phyloP scores from a whole-genome alignment of 1,284 basidiomycete genomes.

The Serendipita sp. region DNA sequence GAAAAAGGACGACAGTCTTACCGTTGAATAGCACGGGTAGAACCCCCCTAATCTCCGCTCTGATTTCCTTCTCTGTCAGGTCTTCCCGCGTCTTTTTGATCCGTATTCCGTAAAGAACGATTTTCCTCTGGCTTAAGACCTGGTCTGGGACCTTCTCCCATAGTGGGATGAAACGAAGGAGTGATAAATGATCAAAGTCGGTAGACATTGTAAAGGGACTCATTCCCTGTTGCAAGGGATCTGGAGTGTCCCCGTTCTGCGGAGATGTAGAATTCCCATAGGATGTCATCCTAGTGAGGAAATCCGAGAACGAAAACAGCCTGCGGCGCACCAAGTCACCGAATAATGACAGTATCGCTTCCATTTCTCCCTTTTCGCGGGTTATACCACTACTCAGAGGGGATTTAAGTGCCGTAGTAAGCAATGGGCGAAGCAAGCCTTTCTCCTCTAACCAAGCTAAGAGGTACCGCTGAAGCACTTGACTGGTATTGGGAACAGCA shows the following conservation, averaged over 20 bases:
- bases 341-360: conserved; percentile 40
- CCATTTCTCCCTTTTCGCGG: background rate
- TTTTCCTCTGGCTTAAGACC: conserved; percentile 48
- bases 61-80: conserved; percentile 46
- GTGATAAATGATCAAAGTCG: conserved; percentile 33
- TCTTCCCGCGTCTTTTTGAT: conserved; percentile 56
- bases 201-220: background rate
- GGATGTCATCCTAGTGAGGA: conserved; percentile 58
- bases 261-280: background rate
- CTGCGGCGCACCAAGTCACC: conserved; percentile 65
- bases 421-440: background rate
- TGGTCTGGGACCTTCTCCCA: conserved; percentile 36
- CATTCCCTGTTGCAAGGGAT: background rate
- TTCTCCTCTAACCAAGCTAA: background rate
- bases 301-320: conserved; percentile 72
- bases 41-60: conserved; percentile 47
- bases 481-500: background rate
- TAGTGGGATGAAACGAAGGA: conserved; percentile 55
- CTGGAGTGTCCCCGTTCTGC: background rate
- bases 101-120: conserved; percentile 50
- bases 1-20: conserved; percentile 18
- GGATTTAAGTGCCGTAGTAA: background rate
- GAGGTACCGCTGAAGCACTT: background rate
- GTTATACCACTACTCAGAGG: background rate
- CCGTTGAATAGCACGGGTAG: conserved; percentile 57